A percentile compares a stretch with the other conserved stretches of the same genome.
Conservation (phyloP, 257 asterid genomes). For the Fraxinus cuspidata region DNA sequence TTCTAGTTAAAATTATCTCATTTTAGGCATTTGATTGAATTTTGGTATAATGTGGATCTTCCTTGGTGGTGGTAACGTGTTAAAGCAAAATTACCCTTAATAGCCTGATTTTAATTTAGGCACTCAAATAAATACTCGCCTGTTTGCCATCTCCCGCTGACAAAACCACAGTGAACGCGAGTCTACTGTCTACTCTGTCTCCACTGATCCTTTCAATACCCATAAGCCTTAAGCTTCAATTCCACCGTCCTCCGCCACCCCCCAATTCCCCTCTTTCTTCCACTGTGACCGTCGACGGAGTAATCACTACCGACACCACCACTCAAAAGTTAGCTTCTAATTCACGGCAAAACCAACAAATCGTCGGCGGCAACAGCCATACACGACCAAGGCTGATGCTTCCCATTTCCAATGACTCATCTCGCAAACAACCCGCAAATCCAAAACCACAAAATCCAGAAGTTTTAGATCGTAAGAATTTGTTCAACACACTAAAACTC, state of each 20-base stretch:
- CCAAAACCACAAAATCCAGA: constrained; percentile 37
- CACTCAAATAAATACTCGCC: not conserved
- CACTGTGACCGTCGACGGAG: not conserved
- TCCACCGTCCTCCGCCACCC: not conserved
- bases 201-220: not conserved
- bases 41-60: no score
- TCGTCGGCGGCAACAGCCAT: not conserved
- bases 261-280: not conserved
- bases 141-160: constrained; percentile 13
- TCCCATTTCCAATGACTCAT: constrained; percentile 20
- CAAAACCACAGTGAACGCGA: constrained; percentile 26
- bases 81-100: not conserved
- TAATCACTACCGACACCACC: not conserved
- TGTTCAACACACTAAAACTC: constrained; percentile 40
- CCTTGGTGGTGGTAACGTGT: not conserved
- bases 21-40: no score
- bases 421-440: constrained; percentile 25
- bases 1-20: no score
- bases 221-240: not conserved
- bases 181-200: constrained; percentile 18
- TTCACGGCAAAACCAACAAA: not conserved
- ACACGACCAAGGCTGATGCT: constrained; percentile 31
- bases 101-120: not conserved
- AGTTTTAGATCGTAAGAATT: constrained; percentile 32
- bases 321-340: not conserved